Conservation (phyloP, 306 rosid species). For the Alnus glutinosa region DNA sequence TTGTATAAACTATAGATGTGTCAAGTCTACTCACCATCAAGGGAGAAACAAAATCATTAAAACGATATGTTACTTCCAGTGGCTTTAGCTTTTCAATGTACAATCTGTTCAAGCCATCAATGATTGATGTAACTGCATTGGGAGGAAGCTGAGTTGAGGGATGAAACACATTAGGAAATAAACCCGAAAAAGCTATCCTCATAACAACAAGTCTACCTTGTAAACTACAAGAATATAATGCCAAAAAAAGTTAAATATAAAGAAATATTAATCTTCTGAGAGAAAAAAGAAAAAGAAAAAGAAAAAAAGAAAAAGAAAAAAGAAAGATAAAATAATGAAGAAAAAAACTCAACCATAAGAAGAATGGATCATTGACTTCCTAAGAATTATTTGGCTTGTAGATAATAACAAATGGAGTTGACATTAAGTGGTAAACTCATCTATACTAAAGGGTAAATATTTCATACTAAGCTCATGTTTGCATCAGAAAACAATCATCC, state of each 20-base stretch:
- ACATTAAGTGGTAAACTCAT: not conserved
- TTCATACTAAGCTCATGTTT: not conserved
- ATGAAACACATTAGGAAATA: constrained; percentile 15
- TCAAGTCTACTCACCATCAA: constrained; percentile 55
- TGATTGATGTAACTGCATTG: constrained; percentile 74
- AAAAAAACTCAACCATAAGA: not conserved
- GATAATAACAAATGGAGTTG: not conserved
- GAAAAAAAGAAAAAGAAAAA: not conserved
- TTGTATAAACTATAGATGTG: not conserved
- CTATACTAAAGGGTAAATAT: not conserved
- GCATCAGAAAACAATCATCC: not conserved
- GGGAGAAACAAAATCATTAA: constrained; percentile 81
- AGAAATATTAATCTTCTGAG: not conserved
- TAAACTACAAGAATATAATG: not conserved
- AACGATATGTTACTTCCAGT: constrained; percentile 71
- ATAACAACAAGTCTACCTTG: not conserved
- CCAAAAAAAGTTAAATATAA: not conserved
- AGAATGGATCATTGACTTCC: not conserved
- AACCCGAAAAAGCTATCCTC: not conserved
- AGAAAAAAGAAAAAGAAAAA: not conserved
- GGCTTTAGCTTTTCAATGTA: constrained; percentile 83
- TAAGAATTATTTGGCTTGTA: not conserved
- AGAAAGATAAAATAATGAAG: not conserved
- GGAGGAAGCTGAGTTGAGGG: constrained; percentile 52
- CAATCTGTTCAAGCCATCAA: constrained; percentile 83